Conservation (phyloP, 2,329 filamentous ascomycete genomes). For the Alternaria alternata region DNA sequence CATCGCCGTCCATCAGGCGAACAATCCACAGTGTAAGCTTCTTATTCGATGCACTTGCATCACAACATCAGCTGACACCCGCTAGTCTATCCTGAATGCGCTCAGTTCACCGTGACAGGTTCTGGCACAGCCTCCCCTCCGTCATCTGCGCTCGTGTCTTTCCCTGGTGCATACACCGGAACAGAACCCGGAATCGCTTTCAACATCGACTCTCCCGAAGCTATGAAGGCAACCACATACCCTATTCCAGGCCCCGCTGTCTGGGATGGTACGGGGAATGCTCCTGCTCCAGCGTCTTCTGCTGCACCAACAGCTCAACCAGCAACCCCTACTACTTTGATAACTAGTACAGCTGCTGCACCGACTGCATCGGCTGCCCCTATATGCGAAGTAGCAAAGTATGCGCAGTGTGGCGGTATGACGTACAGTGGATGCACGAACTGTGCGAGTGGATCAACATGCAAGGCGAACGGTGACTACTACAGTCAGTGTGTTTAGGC, state of each 20-base stretch:
- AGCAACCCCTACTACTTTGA: conserved; percentile 27
- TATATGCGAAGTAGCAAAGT: conserved; percentile 26
- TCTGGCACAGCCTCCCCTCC: conserved; percentile 56
- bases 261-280: conserved; percentile 32
- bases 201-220: conserved; percentile 39
- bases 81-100: conserved; percentile 64
- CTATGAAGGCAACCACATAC: conserved; percentile 40
- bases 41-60: neutral
- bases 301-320: conserved; percentile 8
- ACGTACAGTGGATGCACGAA: conserved; percentile 31
- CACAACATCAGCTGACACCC: conserved; percentile 29
- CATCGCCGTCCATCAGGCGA: conserved; percentile 63
- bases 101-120: conserved; percentile 62
- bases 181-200: conserved; percentile 57
- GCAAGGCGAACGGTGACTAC: conserved; percentile 33
- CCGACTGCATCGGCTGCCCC: conserved; percentile 19
- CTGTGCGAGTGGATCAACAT: conserved; percentile 34
- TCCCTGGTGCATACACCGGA: conserved; percentile 52
- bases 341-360: conserved; percentile 18
- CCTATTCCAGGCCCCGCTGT: conserved; percentile 37
- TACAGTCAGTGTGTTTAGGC: conserved; percentile 34
- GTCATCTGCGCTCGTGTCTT: conserved; percentile 53
- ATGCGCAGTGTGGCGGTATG: conserved; percentile 36
- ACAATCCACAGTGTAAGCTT: conserved; percentile 56
- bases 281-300: conserved; percentile 17